phyloP scores from a whole-genome alignment of 441 rosid genomes.

The Hura crepitans region DNA sequence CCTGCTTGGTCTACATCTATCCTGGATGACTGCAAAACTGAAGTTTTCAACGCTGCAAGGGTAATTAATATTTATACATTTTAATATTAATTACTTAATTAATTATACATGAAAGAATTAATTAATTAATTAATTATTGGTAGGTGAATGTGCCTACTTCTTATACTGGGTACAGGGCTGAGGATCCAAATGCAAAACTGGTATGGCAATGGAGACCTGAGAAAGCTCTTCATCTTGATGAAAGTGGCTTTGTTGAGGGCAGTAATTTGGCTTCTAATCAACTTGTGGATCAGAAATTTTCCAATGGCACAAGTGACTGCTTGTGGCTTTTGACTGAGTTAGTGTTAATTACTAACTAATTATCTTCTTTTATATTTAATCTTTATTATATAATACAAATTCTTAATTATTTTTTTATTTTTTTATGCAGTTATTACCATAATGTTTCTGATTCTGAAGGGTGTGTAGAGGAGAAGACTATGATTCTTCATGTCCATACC shows the following conservation, averaged over 20 bases:
- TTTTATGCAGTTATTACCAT: neutral
- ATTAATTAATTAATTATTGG: neutral
- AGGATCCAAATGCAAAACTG: constrained; percentile 24
- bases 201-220: constrained; percentile 68
- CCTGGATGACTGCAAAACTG: constrained; percentile 45
- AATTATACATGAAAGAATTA: neutral
- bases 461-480: constrained; percentile 21
- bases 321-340: constrained; percentile 71
- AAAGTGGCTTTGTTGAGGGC: neutral
- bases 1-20: constrained; percentile 64
- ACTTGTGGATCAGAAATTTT: constrained; percentile 56
- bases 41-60: constrained; percentile 51
- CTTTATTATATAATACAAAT: constrained; percentile 12
- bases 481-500: constrained; percentile 37
- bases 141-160: constrained; percentile 56
- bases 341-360: too few species aligned
- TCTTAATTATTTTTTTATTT: constrained; percentile 18
- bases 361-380: neutral
- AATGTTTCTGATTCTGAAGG: constrained; percentile 31
- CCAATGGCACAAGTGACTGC: constrained; percentile 54
- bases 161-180: constrained; percentile 33
- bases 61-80: constrained; percentile 24
- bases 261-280: neutral
- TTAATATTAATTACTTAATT: neutral
- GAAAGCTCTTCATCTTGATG: neutral